A percentile compares a stretch with the other conserved stretches of the same genome.
These are phyloP conservation scores for Irpex sp. DNA, from an alignment of 1,284 basidiomycete species.

Conservation along the genomic window DNA sequence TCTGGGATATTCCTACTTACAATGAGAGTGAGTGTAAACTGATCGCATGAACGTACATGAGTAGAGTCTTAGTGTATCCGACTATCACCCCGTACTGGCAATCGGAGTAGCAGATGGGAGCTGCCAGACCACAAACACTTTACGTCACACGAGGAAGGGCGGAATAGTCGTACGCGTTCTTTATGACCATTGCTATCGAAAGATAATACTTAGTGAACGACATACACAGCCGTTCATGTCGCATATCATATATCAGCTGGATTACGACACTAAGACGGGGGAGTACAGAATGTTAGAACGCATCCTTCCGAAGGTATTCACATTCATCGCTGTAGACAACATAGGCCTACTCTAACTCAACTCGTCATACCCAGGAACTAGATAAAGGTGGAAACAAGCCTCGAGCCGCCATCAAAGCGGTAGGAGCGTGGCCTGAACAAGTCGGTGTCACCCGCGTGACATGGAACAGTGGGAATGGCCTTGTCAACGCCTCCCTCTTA, in stretches of 20 bases:
- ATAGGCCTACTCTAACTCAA: neutral
- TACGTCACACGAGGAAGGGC: constrained; percentile 63
- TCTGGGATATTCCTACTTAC: neutral
- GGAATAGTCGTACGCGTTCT: constrained; percentile 52
- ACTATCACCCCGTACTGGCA: constrained; percentile 83
- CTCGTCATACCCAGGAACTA: constrained; percentile 39
- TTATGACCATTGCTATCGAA: neutral
- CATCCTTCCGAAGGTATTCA: constrained; percentile 65
- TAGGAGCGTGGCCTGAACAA: constrained; percentile 71
- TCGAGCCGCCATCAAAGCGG: constrained; percentile 30
- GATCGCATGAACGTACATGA: neutral
- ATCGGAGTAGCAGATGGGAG: constrained; percentile 80
- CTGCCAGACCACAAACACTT: constrained; percentile 64
- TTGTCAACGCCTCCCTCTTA: constrained; percentile 60
- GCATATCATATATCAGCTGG: constrained; percentile 81
- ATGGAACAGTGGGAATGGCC: constrained; percentile 76
- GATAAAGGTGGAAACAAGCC: constrained; percentile 43
- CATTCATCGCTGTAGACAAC: neutral
- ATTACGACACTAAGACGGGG: constrained; percentile 68
- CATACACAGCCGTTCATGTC: constrained; percentile 60
- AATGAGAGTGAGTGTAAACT: neutral
- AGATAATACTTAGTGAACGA: neutral
- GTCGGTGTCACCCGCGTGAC: constrained; percentile 69
- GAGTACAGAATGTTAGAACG: constrained; percentile 83
- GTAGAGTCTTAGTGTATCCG: constrained; percentile 65